A percentile compares a stretch with the other conserved stretches of the same genome.
phyloP scores from a whole-genome alignment of 768 basidiomycete genomes.

The Trametes punicea region DNA sequence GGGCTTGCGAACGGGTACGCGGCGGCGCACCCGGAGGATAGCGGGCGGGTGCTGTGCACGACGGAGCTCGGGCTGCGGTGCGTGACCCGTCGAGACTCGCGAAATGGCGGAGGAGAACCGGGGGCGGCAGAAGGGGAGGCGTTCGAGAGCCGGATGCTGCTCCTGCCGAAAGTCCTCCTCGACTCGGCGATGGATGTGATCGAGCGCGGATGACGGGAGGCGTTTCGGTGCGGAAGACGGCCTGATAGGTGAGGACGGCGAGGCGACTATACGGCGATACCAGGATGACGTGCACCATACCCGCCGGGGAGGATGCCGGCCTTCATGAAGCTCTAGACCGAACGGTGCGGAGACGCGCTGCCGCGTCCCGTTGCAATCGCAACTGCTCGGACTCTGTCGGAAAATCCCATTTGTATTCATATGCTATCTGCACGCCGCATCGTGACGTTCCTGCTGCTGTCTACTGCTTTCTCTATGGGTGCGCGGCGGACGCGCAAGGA shows the following conservation, averaged over 20 bases:
- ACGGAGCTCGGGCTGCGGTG: slow-evolving; percentile 72
- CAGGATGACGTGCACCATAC: no score
- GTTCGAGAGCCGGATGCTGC: slow-evolving; percentile 56
- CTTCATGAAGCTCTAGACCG: not conserved
- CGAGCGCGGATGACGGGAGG: slow-evolving; percentile 21
- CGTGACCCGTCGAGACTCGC: slow-evolving; percentile 43
- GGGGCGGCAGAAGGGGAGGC: slow-evolving; percentile 37
- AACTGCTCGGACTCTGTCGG: no score
- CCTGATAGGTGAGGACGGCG: not conserved
- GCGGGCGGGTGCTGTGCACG: slow-evolving; percentile 50
- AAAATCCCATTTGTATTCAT: not conserved
- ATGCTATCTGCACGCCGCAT: no score
- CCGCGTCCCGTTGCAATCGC: not conserved
- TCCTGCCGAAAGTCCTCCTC: slow-evolving; percentile 73
- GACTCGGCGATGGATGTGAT: slow-evolving; percentile 62
- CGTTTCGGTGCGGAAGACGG: not conserved
- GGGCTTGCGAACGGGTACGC: slow-evolving; percentile 3
- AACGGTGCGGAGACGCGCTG: not conserved
- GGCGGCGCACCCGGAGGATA: slow-evolving; percentile 33
- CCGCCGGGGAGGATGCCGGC: no score
- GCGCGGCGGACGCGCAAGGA: not conserved
- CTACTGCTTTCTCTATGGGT: no score
- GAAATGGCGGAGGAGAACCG: slow-evolving; percentile 22
- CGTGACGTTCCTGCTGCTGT: no score
- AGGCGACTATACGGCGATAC: not conserved